phyloP scores from a whole-genome alignment of 164 flowering plant genomes.

The Dillenia suffruticosa region DNA sequence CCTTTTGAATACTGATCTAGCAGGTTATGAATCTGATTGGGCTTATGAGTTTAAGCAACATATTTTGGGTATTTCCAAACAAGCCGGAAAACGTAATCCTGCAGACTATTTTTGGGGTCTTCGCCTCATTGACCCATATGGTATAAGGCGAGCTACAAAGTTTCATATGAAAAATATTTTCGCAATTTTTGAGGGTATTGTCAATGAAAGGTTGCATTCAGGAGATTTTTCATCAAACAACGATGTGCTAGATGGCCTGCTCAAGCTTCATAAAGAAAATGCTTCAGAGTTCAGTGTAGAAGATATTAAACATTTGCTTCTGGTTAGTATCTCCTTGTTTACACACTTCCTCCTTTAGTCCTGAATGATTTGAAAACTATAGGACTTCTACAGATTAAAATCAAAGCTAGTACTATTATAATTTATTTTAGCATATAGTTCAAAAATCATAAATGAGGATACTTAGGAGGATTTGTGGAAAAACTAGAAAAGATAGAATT shows the following conservation, averaged over 20 bases:
- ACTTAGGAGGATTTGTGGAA: too few relatives aligned
- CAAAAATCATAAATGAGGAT: too few relatives aligned
- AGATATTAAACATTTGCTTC: conserved; percentile 4
- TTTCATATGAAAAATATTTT: conserved; percentile 6
- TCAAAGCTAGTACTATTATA: too few relatives aligned
- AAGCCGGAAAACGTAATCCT: conserved; percentile 19
- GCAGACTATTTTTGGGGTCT: conserved; percentile 26
- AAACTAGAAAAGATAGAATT: too few relatives aligned
- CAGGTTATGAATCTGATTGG: conserved; percentile 4
- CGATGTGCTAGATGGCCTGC: conserved; percentile 22
- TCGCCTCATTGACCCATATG: conserved; percentile 21
- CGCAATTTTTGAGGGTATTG: conserved; percentile 11
- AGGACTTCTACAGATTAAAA: too few relatives aligned
- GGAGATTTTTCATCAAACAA: background rate
- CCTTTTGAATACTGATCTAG: conserved; percentile 25
- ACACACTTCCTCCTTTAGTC: too few relatives aligned
- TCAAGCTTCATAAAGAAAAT: conserved; percentile 11
- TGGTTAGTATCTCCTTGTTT: conserved; percentile 1
- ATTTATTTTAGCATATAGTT: too few relatives aligned
- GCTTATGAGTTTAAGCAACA: conserved; percentile 19
- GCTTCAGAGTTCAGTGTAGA: background rate
- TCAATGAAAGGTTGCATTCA: background rate
- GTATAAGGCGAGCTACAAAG: conserved; percentile 7
- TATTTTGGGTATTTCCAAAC: too few relatives aligned
- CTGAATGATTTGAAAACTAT: too few relatives aligned